Base-by-base conservation (phyloP, 2,329 filamentous ascomycete species). In the Sclerotinia borealis region DNA sequence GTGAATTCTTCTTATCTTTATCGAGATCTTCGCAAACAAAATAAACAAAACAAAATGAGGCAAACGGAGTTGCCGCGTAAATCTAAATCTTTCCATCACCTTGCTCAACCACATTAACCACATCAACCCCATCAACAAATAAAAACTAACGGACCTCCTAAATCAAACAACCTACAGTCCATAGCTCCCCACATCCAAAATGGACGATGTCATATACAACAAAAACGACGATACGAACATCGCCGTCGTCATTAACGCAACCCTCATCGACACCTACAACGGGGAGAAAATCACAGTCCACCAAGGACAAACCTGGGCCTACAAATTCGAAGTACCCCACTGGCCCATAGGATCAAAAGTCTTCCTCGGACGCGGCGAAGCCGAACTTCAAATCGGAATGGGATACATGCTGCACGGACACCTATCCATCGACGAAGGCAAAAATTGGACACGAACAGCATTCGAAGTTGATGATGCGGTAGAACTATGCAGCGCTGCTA, bases 391-490 rank as follows among this genome's bases (percentile, higher is more conserved):
- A 25, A 25, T 63, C 34, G 43, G 51, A 1, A 58, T 31, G 19
- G 43, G 43, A n/a, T 63, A 63, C 25, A 63, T 58, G 17, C 31
- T 63, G 17, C 49, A 63, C 17, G 60, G 60, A 4, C 36, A 37
- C 7, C 34, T 63, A 3, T 58, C 51, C 6, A 49, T 63, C n/a
- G 58, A 58, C 31, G 60, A 63, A 45, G 43, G 60, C 41, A 34
- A 31, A n/a, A 4, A 41, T 7, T 63, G 51, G 60, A 63, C 60
- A 13, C 51, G 60, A 0, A 63, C 60, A 3, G 60, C 60, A 2
- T 63, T 63, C 2, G 60, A 63, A 49, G 41, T 63, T 11, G 60
- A 63, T 8, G 51, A 63, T 9, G 60, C 43, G 13, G 19, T 63
- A 8, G 36, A 41, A 19, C 8, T 63, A 34, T 29, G 29, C 3